These are phyloP conservation scores for Cercospora beticola DNA, from an alignment of 2,329 filamentous ascomycete species.

Conservation along the genomic window DNA sequence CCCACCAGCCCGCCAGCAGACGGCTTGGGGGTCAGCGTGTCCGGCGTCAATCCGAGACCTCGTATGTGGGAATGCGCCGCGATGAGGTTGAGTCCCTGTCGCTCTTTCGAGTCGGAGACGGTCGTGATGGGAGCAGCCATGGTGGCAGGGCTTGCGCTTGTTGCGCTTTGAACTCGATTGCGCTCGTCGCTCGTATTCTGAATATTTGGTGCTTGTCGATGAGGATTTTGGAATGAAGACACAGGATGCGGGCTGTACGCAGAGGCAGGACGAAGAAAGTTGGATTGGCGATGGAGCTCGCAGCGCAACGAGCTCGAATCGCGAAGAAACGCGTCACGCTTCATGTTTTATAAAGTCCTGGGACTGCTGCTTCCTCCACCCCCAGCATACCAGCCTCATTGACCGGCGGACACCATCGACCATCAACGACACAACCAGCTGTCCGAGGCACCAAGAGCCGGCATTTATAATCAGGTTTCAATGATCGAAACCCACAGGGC, in stretches of 20 bases:
- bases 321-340: constrained; percentile 1
- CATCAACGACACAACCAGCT: not conserved
- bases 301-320: constrained; percentile 1
- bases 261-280: not conserved
- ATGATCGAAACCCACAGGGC: not conserved
- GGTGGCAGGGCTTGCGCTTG: constrained; percentile 8
- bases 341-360: not conserved
- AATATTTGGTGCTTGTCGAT: not conserved
- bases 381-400: not conserved
- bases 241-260: not conserved
- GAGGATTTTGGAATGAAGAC: not conserved
- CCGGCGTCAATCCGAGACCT: constrained; percentile 87
- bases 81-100: constrained; percentile 94
- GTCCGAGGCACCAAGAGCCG: not conserved
- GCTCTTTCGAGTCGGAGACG: constrained; percentile 91
- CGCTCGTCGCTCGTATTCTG: not conserved
- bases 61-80: constrained; percentile 98
- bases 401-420: not conserved
- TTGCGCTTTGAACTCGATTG: not conserved
- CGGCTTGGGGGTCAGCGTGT: constrained; percentile 81
- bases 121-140: constrained; percentile 62
- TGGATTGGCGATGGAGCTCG: not conserved
- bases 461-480: not conserved
- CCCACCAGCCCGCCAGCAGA: constrained; percentile 92
- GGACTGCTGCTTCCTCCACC: not conserved